phyloP scores from a whole-genome alignment of 2,329 filamentous ascomycete genomes.

The Colletotrichum lupini region DNA sequence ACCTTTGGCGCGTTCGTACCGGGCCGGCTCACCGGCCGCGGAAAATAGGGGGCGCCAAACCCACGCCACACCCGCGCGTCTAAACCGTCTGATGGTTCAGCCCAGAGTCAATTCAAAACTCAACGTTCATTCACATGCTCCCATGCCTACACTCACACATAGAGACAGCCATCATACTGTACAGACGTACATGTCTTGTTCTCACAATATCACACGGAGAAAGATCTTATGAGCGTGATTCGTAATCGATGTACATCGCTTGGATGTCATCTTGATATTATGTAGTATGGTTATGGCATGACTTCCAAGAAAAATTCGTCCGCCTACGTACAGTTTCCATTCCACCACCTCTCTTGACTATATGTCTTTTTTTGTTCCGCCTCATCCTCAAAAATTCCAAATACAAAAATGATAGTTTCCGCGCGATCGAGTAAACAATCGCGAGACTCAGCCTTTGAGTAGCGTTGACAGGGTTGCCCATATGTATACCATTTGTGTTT shows the following conservation, averaged over 20 bases:
- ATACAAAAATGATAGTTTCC: slow-evolving; percentile 18
- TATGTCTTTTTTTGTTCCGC: slow-evolving; percentile 20
- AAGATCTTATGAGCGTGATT: background rate
- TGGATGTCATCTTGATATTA: slow-evolving; percentile 24
- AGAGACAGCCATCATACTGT: background rate
- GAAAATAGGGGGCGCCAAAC: slow-evolving; percentile 1
- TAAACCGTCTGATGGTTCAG: slow-evolving; percentile 8
- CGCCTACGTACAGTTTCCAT: slow-evolving; percentile 23
- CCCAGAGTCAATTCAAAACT: background rate
- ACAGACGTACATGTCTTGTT: background rate
- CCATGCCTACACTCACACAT: background rate
- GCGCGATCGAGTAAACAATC: slow-evolving; percentile 2
- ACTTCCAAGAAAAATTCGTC: background rate
- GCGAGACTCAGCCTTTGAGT: slow-evolving; percentile 20
- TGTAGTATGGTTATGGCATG: slow-evolving; percentile 22
- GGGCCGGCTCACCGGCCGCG: background rate
- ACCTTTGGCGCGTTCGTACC: background rate
- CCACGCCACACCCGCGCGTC: slow-evolving; percentile 8
- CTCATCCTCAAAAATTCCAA: slow-evolving; percentile 10
- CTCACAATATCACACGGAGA: background rate
- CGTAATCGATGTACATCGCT: slow-evolving; percentile 23
- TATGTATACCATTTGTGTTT: slow-evolving; percentile 30
- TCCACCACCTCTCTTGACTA: background rate
- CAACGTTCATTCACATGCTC: background rate
- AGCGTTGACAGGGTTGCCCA: slow-evolving; percentile 27